phyloP scores from a whole-genome alignment of 2,329 filamentous ascomycete species.

The Beauveria bassiana region DNA sequence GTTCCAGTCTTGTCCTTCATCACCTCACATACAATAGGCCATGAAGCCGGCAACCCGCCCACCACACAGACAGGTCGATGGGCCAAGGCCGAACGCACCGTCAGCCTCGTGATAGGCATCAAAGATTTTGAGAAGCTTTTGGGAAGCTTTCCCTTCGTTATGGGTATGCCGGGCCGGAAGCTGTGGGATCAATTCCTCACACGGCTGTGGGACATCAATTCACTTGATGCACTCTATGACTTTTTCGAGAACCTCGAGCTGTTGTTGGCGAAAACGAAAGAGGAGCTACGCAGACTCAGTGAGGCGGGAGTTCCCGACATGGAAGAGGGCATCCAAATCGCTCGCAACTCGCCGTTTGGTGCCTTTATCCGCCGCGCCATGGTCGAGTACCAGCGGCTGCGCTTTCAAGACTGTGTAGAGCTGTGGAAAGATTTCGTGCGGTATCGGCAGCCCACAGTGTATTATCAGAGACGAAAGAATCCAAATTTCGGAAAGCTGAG shows the following conservation, averaged over 20 bases:
- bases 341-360: conserved; percentile 71
- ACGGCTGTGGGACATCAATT: conserved; percentile 77
- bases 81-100: conserved; percentile 40
- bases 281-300: conserved; percentile 48
- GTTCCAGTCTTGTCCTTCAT: conserved; percentile 74
- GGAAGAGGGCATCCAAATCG: conserved; percentile 51
- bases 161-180: conserved; percentile 63
- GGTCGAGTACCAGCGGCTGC: conserved; percentile 72
- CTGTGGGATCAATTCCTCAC: conserved; percentile 82
- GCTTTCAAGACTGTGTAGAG: conserved; percentile 68
- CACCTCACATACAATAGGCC: conserved; percentile 58
- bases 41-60: conserved; percentile 20
- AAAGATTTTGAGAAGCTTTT: conserved; percentile 54
- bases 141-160: conserved; percentile 40
- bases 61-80: conserved; percentile 30
- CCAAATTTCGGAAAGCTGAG: conserved; percentile 48
- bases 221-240: conserved; percentile 67
- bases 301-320: conserved; percentile 31
- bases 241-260: conserved; percentile 59
- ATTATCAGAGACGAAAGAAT: conserved; percentile 56
- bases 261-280: conserved; percentile 54
- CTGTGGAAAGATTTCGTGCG: conserved; percentile 78
- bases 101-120: conserved; percentile 47
- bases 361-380: conserved; percentile 68
- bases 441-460: conserved; percentile 70